Evolutionary conservation across 306 rosid genomes (phyloP).

Genomic region (Lupinus albus): DNA sequence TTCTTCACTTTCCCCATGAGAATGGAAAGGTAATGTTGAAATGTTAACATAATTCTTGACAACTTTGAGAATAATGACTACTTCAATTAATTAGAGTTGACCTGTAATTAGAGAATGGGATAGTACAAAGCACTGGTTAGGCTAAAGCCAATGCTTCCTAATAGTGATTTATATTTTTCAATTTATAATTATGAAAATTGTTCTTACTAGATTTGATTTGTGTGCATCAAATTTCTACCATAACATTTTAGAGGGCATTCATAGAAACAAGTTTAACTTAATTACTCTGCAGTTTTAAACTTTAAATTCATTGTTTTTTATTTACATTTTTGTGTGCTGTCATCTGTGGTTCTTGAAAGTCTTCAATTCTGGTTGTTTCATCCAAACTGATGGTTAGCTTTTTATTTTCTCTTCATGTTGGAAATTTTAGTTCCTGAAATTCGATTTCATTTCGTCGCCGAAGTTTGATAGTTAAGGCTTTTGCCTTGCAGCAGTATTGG

Average conservation of each 20-base stretch:
- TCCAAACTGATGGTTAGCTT: neutral
- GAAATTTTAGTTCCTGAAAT: slow-evolving; percentile 24
- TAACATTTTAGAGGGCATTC: neutral
- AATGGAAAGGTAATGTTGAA: too few species aligned
- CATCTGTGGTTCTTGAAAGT: neutral
- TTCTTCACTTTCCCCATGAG: too few species aligned
- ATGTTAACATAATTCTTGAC: too few species aligned
- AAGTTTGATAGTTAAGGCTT: slow-evolving; percentile 41
- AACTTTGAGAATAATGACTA: too few species aligned
- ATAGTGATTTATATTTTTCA: neutral
- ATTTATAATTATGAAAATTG: neutral
- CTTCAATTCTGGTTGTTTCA: slow-evolving; percentile 1
- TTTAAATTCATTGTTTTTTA: neutral
- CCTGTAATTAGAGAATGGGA: too few species aligned
- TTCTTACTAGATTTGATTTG: slow-evolving; percentile 26
- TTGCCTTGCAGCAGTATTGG: slow-evolving; percentile 27
- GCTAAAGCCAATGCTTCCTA: neutral
- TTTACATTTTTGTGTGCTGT: neutral
- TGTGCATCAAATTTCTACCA: neutral
- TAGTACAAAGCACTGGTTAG: slow-evolving; percentile 9
- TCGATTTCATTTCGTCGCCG: slow-evolving; percentile 36
- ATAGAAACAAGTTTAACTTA: neutral
- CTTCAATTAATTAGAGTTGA: too few species aligned
- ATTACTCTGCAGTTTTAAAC: neutral
- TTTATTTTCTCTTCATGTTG: neutral